These are phyloP conservation scores for Neofusicoccum laricinum DNA, from an alignment of 2,329 filamentous ascomycete species.

Conservation along the genomic window DNA sequence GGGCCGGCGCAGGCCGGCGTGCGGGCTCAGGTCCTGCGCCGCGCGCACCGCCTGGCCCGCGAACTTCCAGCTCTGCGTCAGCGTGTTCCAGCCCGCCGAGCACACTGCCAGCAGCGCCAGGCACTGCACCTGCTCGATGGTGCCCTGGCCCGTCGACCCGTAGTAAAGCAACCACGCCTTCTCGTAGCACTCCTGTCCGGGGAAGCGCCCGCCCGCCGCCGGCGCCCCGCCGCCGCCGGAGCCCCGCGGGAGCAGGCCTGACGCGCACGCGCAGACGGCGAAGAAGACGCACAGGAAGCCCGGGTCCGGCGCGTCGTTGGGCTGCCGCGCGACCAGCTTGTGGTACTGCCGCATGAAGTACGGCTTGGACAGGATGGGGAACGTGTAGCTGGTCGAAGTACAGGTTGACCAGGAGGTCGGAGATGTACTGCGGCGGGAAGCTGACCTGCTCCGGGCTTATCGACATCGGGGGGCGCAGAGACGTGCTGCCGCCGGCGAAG, in stretches of 20 bases:
- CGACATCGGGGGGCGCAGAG: neutral
- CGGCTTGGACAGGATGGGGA: neutral
- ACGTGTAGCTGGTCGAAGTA: neutral
- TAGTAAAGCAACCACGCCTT: neutral
- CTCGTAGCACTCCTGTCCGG: neutral
- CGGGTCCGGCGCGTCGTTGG: neutral
- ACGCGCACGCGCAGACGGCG: neutral
- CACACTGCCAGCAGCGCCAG: slow-evolving; percentile 3
- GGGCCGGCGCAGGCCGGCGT: neutral
- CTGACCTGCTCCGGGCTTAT: neutral
- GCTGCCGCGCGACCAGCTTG: neutral
- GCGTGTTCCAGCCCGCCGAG: neutral
- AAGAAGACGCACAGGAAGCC: neutral
- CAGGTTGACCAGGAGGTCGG: neutral
- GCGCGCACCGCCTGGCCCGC: slow-evolving; percentile 3
- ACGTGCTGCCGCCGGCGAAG: neutral
- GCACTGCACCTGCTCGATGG: slow-evolving; percentile 4
- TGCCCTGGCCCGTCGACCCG: neutral
- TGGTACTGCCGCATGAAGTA: slow-evolving; percentile 1
- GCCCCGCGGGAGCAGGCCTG: neutral
- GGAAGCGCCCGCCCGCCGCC: neutral
- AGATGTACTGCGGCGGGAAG: slow-evolving; percentile 3
- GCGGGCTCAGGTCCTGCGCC: neutral
- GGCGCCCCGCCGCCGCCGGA: neutral
- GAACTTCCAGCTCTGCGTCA: slow-evolving; percentile 4